A percentile compares a stretch with the other conserved stretches of the same genome.
phyloP scores from a whole-genome alignment of 1,284 basidiomycete genomes.

The Rhodotorula sp. region DNA sequence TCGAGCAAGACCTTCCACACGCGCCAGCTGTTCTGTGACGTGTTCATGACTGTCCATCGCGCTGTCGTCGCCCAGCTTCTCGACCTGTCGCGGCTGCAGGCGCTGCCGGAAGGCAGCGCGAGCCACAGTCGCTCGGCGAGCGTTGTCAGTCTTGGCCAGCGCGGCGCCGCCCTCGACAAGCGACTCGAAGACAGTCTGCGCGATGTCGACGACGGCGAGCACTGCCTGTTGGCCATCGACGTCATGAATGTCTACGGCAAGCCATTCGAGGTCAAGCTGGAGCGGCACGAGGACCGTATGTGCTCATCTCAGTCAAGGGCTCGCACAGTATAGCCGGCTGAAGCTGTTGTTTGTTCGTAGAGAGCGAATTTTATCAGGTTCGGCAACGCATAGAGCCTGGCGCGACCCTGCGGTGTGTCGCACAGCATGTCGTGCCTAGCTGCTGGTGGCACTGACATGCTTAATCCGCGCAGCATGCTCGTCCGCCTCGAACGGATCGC shows the following conservation, averaged over 20 bases:
- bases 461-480: constrained; percentile 61
- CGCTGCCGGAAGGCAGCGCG: constrained; percentile 7
- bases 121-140: constrained; percentile 34
- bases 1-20: constrained; percentile 64
- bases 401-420: constrained; percentile 69
- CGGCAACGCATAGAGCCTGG: constrained; percentile 57
- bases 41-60: constrained; percentile 88
- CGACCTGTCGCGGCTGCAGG: constrained; percentile 64
- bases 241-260: constrained; percentile 84
- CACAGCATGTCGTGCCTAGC: background rate
- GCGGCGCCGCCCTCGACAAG: constrained; percentile 34
- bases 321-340: too few species aligned
- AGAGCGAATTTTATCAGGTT: constrained; percentile 25
- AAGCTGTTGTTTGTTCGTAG: background rate
- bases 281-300: constrained; percentile 49
- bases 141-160: constrained; percentile 32
- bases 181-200: constrained; percentile 45
- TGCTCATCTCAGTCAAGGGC: background rate
- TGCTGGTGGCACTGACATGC: background rate
- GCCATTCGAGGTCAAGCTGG: constrained; percentile 80
- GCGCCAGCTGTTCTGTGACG: constrained; percentile 76
- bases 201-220: constrained; percentile 59
- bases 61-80: constrained; percentile 77
- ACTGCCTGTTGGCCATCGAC: constrained; percentile 83
- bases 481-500: constrained; percentile 72